Base-by-base conservation (phyloP, 2,329 filamentous ascomycete genomes). In the Nakataea oryzae region DNA sequence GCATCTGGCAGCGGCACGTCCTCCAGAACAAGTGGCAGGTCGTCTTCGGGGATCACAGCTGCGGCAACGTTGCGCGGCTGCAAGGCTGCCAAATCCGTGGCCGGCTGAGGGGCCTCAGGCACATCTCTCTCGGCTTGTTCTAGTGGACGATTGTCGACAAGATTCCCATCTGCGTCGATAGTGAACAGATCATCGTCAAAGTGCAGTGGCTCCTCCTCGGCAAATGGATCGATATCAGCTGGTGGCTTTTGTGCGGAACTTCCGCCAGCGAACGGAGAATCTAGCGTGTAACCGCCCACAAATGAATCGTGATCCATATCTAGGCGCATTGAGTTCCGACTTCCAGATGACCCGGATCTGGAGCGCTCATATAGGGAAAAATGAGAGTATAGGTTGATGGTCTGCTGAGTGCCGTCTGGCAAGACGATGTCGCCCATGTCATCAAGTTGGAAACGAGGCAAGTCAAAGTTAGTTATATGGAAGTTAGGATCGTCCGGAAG, bases 401-500 rank as follows among this genome's bases (percentile, higher is more conserved):
- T 74, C 14, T 63, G 65, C 62, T 79, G 77, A 55, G 72, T 78
- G 13, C 69, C 70, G 8, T 74, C 65, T 14, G 66, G 65, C 14
- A 71, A 64, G 54, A 69, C 65, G 30, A 73, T 62, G 32, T 75
- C 72, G 12, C 72, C 69, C 14, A 74, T 70, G 28, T 70, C 69
- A 50, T 74, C 74, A 34, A 81, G 68, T 47, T 86, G 79, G 62
- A 88, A 78, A 0, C 81, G 77, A 1, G 86, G 84, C 29, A 91
- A 76, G 41, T 79, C 77, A 41, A 86, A 79, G 56, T 88, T 85
- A 0, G 65, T 62, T 27, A 88, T 86, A 12, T 90, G 74, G 70
- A 97, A 97, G 55, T 84, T 81, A 0, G 92, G 91, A 69, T 97
- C 93, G 69, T 97, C 91, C 61, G 84, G 79, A 2, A 97, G 79